phyloP scores from a whole-genome alignment of 2,329 filamentous ascomycete genomes.

The Arthrobotrys megalospora region DNA sequence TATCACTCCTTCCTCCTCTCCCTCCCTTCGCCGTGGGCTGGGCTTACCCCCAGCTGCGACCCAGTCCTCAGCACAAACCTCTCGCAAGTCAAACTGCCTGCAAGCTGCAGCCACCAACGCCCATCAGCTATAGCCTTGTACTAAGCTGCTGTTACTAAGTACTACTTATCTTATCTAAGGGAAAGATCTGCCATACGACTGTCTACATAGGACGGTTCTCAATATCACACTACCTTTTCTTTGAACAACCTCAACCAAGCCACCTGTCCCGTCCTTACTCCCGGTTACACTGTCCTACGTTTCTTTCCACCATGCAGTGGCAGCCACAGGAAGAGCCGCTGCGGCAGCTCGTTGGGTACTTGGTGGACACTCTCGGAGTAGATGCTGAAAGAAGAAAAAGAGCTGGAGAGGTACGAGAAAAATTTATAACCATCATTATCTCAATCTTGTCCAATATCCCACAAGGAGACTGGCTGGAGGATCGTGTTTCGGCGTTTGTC shows the following conservation, averaged over 20 bases:
- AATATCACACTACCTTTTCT: neutral
- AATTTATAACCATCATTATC: slow-evolving; percentile 37
- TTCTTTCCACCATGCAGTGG: slow-evolving; percentile 81
- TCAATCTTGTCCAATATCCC: slow-evolving; percentile 46
- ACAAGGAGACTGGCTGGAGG: slow-evolving; percentile 49
- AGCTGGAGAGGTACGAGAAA: slow-evolving; percentile 61
- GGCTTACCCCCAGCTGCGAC: slow-evolving; percentile 27
- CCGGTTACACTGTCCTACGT: slow-evolving; percentile 39
- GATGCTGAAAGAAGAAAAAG: slow-evolving; percentile 59
- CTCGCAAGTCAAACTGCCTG: slow-evolving; percentile 13
- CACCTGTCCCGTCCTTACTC: slow-evolving; percentile 26
- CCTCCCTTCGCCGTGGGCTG: slow-evolving; percentile 44
- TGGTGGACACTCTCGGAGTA: slow-evolving; percentile 78
- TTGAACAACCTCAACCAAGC: slow-evolving; percentile 19
- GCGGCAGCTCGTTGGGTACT: slow-evolving; percentile 87
- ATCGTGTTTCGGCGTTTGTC: slow-evolving; percentile 21
- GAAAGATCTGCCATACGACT: slow-evolving; percentile 32
- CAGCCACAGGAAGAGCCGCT: slow-evolving; percentile 89
- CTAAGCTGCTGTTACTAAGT: neutral
- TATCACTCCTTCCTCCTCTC: slow-evolving; percentile 13
- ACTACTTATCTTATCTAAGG: slow-evolving; percentile 47
- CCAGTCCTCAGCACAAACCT: slow-evolving; percentile 33
- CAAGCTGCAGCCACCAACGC: slow-evolving; percentile 24
- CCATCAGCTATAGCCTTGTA: slow-evolving; percentile 6
- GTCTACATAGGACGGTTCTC: neutral